Conservation (phyloP, 2,329 filamentous ascomycete genomes). For the Ceratocystis cubensis region DNA sequence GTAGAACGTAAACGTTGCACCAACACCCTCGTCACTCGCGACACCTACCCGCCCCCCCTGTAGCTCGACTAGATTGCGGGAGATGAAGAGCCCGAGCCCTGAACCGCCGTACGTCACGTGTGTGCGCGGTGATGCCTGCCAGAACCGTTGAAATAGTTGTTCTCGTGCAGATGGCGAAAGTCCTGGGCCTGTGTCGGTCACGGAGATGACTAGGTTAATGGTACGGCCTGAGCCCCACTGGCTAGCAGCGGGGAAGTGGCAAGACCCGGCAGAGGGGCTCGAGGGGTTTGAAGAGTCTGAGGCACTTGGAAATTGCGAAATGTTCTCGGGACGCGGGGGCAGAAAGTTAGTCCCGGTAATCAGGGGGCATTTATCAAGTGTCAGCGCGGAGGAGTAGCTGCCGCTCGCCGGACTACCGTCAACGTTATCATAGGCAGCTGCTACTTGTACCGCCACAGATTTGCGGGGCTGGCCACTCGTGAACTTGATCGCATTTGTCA, state of each 20-base stretch:
- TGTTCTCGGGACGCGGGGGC: conserved; percentile 9
- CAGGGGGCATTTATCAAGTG: conserved; percentile 26
- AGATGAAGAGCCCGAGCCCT: conserved; percentile 63
- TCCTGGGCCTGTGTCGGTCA: conserved; percentile 59
- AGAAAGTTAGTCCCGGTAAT: conserved; percentile 13
- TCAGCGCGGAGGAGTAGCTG: conserved; percentile 42
- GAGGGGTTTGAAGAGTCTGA: too few species aligned
- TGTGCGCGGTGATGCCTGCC: conserved; percentile 54
- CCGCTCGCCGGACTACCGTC: conserved; percentile 44
- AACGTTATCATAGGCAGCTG: conserved; percentile 44
- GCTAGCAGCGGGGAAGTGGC: neutral
- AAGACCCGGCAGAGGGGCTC: neutral
- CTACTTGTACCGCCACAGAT: conserved; percentile 51
- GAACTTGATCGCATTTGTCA: conserved; percentile 55
- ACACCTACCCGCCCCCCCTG: conserved; percentile 71
- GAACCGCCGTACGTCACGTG: conserved; percentile 62
- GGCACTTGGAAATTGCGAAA: conserved; percentile 19
- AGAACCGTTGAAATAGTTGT: conserved; percentile 55
- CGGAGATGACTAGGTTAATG: conserved; percentile 59
- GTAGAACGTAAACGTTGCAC: conserved; percentile 67
- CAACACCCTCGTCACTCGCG: conserved; percentile 50
- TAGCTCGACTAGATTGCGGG: conserved; percentile 59
- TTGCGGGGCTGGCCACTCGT: conserved; percentile 47
- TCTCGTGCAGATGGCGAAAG: conserved; percentile 53
- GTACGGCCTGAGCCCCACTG: conserved; percentile 57